Conservation (phyloP, 2,329 filamentous ascomycete genomes). For the Colletotrichum musicola region DNA sequence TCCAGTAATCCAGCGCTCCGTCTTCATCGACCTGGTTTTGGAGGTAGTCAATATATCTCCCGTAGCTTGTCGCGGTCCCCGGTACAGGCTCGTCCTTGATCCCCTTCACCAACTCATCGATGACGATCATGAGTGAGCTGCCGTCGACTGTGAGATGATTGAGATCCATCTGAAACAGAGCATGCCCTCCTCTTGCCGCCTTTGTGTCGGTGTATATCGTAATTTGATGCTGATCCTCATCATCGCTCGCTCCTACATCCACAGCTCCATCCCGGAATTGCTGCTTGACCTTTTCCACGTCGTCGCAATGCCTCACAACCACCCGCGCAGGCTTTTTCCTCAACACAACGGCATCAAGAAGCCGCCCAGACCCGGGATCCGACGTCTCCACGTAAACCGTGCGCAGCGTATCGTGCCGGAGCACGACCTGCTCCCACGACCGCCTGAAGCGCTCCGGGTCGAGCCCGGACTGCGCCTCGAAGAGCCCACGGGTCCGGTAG, state of each 20-base stretch:
- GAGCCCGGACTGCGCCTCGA: not conserved
- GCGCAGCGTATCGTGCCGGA: constrained; percentile 37
- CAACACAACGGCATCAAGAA: constrained; percentile 31
- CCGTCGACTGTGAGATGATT: constrained; percentile 34
- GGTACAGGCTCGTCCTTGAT: not conserved
- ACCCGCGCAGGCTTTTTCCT: constrained; percentile 23
- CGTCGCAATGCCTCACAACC: constrained; percentile 29
- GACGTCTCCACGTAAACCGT: constrained; percentile 24
- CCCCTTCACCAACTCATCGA: constrained; percentile 12
- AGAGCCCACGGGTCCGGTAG: constrained; percentile 43
- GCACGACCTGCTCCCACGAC: constrained; percentile 28
- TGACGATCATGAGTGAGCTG: constrained; percentile 25
- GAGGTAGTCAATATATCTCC: constrained; percentile 41
- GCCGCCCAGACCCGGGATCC: not conserved
- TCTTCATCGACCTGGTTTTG: constrained; percentile 27
- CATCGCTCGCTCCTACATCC: not conserved
- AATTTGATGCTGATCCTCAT: constrained; percentile 15
- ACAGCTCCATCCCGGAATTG: constrained; percentile 2
- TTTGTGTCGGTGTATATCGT: constrained; percentile 2
- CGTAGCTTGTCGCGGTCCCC: constrained; percentile 29
- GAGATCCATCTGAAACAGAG: constrained; percentile 19
- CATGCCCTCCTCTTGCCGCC: not conserved
- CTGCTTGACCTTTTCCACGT: not conserved
- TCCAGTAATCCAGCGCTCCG: constrained; percentile 41
- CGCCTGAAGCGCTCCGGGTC: constrained; percentile 1